Percentiles rank a stretch among this genome's conserved stretches.
phyloP scores from a whole-genome alignment of 805 yeast genomes.

The Cyberlindnera mississippiensis region DNA sequence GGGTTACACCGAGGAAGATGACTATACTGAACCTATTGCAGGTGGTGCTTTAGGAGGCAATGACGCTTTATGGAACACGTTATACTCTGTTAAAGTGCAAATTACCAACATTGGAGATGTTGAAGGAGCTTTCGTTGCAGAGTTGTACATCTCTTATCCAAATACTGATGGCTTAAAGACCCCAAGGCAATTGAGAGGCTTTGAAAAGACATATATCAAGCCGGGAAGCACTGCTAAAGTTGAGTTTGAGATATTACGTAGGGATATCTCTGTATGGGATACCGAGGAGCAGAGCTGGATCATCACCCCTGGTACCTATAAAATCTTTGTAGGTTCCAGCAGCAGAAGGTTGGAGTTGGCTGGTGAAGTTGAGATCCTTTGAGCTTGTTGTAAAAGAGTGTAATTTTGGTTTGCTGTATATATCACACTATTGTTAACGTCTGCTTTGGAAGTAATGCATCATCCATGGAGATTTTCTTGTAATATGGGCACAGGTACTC shows the following conservation, averaged over 20 bases:
- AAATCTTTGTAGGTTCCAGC: conserved; percentile 46
- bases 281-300: conserved; percentile 53
- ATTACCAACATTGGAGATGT: conserved; percentile 14
- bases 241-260: conserved; percentile 42
- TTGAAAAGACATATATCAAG: conserved; percentile 47
- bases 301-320: conserved; percentile 51
- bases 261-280: conserved; percentile 58
- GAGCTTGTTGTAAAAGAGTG: too few relatives aligned
- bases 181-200: conserved; percentile 52
- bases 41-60: conserved; percentile 58
- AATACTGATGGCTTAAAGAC: conserved; percentile 37
- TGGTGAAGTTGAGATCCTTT: conserved; percentile 33
- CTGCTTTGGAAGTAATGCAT: too few relatives aligned
- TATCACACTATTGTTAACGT: too few relatives aligned
- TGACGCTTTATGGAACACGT: conserved; percentile 53
- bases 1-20: conserved; percentile 32
- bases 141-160: conserved; percentile 15
- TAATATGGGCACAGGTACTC: too few relatives aligned
- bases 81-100: conserved; percentile 21
- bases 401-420: too few relatives aligned
- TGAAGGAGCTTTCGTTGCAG: conserved; percentile 12
- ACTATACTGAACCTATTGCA: conserved; percentile 27
- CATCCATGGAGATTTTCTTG: too few relatives aligned
- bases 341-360: conserved; percentile 44
- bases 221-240: conserved; percentile 38